A percentile compares a stretch with the other conserved stretches of the same genome.
Conservation (phyloP, 2,329 filamentous ascomycete species). For the Mycocentrospora acerina region DNA sequence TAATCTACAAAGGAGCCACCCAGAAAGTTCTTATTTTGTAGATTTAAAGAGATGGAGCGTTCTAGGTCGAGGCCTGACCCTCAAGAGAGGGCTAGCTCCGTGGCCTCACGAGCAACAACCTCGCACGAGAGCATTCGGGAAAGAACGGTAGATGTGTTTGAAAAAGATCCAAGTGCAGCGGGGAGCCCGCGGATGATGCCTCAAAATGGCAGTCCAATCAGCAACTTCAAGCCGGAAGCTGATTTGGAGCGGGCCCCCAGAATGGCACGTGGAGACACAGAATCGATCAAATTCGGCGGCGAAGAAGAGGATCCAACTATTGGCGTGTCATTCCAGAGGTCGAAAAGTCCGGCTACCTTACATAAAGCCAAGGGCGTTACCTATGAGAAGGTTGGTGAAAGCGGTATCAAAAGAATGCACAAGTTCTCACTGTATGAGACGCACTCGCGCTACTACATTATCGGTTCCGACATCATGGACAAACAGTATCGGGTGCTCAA, state of each 20-base stretch:
- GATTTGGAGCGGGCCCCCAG: slow-evolving; percentile 35
- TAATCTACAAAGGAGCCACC: slow-evolving; percentile 1
- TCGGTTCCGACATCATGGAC: slow-evolving; percentile 88
- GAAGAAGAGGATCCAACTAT: slow-evolving; percentile 45
- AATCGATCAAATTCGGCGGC: slow-evolving; percentile 40
- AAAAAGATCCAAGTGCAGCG: slow-evolving; percentile 27
- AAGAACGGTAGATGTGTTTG: slow-evolving; percentile 26
- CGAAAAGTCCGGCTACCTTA: slow-evolving; percentile 41
- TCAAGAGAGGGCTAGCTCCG: slow-evolving; percentile 27
- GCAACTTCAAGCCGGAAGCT: slow-evolving; percentile 33
- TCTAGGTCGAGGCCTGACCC: slow-evolving; percentile 21
- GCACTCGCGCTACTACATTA: slow-evolving; percentile 87
- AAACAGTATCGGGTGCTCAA: slow-evolving; percentile 88
- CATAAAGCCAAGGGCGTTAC: slow-evolving; percentile 42
- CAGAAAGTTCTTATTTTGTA: not conserved
- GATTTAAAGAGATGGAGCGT: slow-evolving; percentile 17
- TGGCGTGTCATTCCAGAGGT: slow-evolving; percentile 42
- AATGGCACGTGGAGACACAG: slow-evolving; percentile 30
- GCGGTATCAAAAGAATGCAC: slow-evolving; percentile 67
- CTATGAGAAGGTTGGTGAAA: slow-evolving; percentile 47
- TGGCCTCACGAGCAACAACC: slow-evolving; percentile 21
- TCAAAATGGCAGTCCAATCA: slow-evolving; percentile 25
- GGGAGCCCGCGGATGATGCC: slow-evolving; percentile 25
- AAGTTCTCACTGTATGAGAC: slow-evolving; percentile 98
- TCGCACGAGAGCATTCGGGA: slow-evolving; percentile 31